Percentiles rank a stretch among this genome's conserved stretches.
Conservation (phyloP, 192 early-diverging fungal genomes). For the Jimgerdemannia lactiflua region DNA sequence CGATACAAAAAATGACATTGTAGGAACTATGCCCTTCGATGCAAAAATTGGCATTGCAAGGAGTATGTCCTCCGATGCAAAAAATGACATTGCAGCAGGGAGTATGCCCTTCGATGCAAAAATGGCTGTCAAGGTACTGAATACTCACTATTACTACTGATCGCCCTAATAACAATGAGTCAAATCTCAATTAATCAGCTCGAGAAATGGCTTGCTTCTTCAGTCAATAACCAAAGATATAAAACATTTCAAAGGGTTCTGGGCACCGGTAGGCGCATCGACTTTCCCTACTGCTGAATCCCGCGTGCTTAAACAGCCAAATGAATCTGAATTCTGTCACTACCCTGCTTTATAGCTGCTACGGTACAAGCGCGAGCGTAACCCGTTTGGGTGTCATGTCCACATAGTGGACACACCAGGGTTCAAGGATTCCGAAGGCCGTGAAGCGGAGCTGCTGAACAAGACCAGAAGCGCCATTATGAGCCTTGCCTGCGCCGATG, state of each 20-base stretch:
- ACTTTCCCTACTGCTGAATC: neutral
- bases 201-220: neutral
- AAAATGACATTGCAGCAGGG: neutral
- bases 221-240: neutral
- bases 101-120: neutral
- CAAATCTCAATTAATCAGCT: no score
- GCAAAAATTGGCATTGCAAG: no score
- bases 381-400: constrained; percentile 14
- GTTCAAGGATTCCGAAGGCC: constrained; percentile 17
- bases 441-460: constrained; percentile 11
- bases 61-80: no score
- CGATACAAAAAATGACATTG: no score
- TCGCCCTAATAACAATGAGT: no score
- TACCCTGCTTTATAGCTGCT: neutral
- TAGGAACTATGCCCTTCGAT: neutral
- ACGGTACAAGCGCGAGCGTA: constrained; percentile 10
- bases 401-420: constrained; percentile 23
- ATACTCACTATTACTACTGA: neutral
- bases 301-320: neutral
- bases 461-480: constrained; percentile 5
- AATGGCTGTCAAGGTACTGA: neutral
- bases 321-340: neutral
- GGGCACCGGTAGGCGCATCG: neutral
- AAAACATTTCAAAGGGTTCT: neutral
- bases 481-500: neutral